A percentile compares a stretch with the other conserved stretches of the same genome.
These are phyloP conservation scores for Tylopilus sp. DNA, from an alignment of 1,284 basidiomycete genomes.

Conservation along the genomic window DNA sequence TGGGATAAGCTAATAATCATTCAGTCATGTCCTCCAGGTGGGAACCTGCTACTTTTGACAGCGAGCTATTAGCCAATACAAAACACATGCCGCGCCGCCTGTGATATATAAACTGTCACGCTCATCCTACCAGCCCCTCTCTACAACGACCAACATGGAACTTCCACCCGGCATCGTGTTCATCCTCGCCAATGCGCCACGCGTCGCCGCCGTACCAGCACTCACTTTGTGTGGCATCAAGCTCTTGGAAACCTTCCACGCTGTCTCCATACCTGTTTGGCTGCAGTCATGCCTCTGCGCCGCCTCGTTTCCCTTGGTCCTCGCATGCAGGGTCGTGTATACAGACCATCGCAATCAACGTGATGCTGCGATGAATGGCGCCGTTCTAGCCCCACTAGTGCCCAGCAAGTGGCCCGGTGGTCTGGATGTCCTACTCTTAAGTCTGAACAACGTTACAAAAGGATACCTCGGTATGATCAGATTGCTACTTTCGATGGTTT, in stretches of 20 bases:
- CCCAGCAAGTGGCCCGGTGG: slow-evolving; percentile 46
- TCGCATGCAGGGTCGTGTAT: slow-evolving; percentile 33
- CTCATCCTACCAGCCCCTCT: not conserved
- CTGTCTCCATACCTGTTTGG: slow-evolving; percentile 25
- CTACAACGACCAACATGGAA: slow-evolving; percentile 21
- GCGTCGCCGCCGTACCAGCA: slow-evolving; percentile 30
- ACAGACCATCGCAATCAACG: slow-evolving; percentile 36
- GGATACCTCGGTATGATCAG: slow-evolving; percentile 47
- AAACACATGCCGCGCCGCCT: slow-evolving; percentile 11
- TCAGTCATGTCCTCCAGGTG: not conserved
- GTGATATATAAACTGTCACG: slow-evolving; percentile 21
- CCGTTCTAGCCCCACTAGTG: slow-evolving; percentile 44
- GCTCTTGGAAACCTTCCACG: slow-evolving; percentile 11
- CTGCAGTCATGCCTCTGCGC: slow-evolving; percentile 28
- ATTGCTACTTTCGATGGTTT: not conserved
- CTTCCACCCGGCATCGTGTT: slow-evolving; percentile 43
- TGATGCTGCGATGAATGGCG: slow-evolving; percentile 45
- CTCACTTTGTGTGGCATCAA: slow-evolving; percentile 24
- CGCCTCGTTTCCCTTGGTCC: slow-evolving; percentile 39
- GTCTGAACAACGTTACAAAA: slow-evolving; percentile 34
- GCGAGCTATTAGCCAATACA: no score
- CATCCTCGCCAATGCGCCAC: slow-evolving; percentile 29
- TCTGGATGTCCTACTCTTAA: slow-evolving; percentile 40
- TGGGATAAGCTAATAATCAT: not conserved
- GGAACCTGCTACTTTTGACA: not conserved